phyloP scores from a whole-genome alignment of 1,284 basidiomycete genomes.

The Mycena citricolor region DNA sequence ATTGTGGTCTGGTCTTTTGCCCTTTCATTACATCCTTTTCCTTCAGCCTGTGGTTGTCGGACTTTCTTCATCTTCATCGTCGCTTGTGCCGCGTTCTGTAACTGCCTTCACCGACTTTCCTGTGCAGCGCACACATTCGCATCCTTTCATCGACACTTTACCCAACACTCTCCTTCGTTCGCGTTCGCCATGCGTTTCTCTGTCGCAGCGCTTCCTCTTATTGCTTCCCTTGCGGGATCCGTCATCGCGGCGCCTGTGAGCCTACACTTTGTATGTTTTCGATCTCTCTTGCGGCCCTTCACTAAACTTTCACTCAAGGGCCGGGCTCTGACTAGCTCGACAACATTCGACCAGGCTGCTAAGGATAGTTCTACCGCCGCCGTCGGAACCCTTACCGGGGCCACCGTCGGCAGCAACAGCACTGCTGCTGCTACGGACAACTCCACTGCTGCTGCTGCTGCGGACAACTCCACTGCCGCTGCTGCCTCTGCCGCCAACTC shows the following conservation, averaged over 20 bases:
- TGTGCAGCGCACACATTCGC: constrained; percentile 20
- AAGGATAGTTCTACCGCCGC: not conserved
- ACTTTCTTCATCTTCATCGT: constrained; percentile 15
- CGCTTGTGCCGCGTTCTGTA: constrained; percentile 20
- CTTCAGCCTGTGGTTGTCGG: constrained; percentile 22
- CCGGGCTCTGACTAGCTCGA: too few species aligned
- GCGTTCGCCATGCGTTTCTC: constrained; percentile 28
- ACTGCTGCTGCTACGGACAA: not conserved
- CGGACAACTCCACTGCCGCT: too few species aligned
- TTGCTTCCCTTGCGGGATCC: constrained; percentile 26
- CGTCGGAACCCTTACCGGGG: not conserved
- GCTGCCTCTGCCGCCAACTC: not conserved
- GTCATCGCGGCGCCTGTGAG: constrained; percentile 29
- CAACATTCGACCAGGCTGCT: too few species aligned
- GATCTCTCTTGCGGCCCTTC: too few species aligned
- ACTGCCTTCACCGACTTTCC: constrained; percentile 12
- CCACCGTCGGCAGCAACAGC: not conserved
- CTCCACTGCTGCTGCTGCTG: too few species aligned
- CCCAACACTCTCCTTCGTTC: constrained; percentile 4
- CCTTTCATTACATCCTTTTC: constrained; percentile 12
- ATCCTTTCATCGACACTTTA: constrained; percentile 7
- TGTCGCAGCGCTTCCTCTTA: constrained; percentile 23
- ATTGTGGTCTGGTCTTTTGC: constrained; percentile 1
- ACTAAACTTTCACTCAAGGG: too few species aligned
- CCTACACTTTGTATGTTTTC: too few species aligned